Evolutionary conservation across 768 basidiomycete genomes (phyloP), one percentile per base, ranked within the genome.

Genomic region (Sarcomyxa edulis): DNA sequence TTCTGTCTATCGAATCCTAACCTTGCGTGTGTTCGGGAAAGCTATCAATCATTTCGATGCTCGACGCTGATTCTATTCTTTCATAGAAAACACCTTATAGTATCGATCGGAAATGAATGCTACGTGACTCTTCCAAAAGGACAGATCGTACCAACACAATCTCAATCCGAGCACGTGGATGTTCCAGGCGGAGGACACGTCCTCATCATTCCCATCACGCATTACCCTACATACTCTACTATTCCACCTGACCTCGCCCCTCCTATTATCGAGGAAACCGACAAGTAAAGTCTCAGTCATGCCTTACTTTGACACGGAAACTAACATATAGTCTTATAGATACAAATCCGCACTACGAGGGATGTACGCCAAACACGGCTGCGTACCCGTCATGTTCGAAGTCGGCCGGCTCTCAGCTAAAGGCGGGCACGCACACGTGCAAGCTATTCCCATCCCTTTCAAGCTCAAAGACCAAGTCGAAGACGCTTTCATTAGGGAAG

Each of bases 121-220:
- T 99, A 99, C 64, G 63, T 97, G 34, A 94, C 96, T 0, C 65
- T 98, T n/a, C 88, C 96, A 0, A 98, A 96, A 57, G 96, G 96
- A 2, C 92, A 95, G 58, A 82, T 98, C 29, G 74, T 90, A 30
- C 87, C 89, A 12, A 94, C 92, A 5, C 80, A 81, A 31, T 71
- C 76, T 19, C 58, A 68, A 3, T 60, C 64, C 12, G 65, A 70
- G 27, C 61, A 67, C 48, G 59, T 60, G 9, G 53, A 60, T 47
- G 84, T 98, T 15, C 96, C 96, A 2, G 96, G 96, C 14, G 96
- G 96, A 15, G 96, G 96, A 0, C 96, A 99, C 56, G 83, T 95
- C 25, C 74, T 99, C 26, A 85, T 98, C 40, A 84, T 97, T 19
- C 90, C 91, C 10, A 91, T 99, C 52, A 80, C 87, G 0, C 96